Base-by-base conservation (phyloP, 148 eudicot species). In the Diospyros lotus region DNA sequence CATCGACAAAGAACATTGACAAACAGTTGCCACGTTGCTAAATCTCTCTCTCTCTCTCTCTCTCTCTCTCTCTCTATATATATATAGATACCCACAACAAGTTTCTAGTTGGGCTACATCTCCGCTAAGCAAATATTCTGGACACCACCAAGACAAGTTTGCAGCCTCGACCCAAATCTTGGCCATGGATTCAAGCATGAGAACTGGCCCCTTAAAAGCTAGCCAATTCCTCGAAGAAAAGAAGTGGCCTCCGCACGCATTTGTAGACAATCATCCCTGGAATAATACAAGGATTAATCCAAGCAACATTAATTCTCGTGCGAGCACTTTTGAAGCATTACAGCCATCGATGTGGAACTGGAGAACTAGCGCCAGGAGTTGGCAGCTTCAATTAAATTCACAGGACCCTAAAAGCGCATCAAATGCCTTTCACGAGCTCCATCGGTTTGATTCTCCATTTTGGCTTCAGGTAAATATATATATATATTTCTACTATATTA, bases 201-300 rank as follows among this genome's bases (percentile, higher is more conserved):
- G 69, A 64, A 74, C 18, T 69, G 15, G 73, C 6, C 74, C 86
- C 1, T 6, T 76, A 39, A 69, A 75, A 74, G 75, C 79, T 39
- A 81, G 68, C 74, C 85, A 75, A 11, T 83, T 74, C 64, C 71
- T 72, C 18, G 87, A 84, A 82, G 85, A 75, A 64, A 82, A 81
- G 71, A 84, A 80, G 69, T 84, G 86, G 84, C 84, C 87, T 28
- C 82, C 81, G 0, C 76, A 59, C 14, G 73, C 78, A 68, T 58
- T 44, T 3, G 46, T 39, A 9, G 70, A 41, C 50, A 59, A 74
- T 44, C 70, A 74, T 28, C 28, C 28, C 18, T 68, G 73, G 50
- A 79, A 60, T 50, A 68, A 79, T 41, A 65, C 54, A 72, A 74
- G 69, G 58, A 48, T 71, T 51, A 56, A 59, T 28, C 28, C 28